These are phyloP conservation scores for Prunus davidiana DNA, from an alignment of 306 rosid species.

Conservation along the genomic window DNA sequence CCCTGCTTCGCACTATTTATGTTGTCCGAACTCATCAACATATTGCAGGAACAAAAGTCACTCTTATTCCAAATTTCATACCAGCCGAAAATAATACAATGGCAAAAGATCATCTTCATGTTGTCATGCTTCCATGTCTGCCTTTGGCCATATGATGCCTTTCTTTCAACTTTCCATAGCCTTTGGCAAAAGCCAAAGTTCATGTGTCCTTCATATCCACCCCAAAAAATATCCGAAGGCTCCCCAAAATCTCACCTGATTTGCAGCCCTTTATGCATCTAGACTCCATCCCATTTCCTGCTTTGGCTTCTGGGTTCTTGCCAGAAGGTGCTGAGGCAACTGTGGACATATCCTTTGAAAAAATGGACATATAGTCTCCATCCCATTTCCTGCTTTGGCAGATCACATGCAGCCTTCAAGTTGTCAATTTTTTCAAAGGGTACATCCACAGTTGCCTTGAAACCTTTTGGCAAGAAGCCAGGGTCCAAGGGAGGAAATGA, in stretches of 20 bases:
- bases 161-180: conserved; percentile 18
- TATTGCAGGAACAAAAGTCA: no score
- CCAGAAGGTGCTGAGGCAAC: conserved; percentile 25
- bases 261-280: neutral
- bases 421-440: no score
- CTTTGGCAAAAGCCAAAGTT: conserved; percentile 14
- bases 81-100: neutral
- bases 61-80: neutral
- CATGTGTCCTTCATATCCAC: conserved; percentile 26
- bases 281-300: conserved; percentile 12
- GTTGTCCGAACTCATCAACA: no score
- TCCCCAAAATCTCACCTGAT: conserved; percentile 9
- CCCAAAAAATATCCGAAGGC: conserved; percentile 19
- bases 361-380: neutral
- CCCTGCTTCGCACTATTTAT: no score
- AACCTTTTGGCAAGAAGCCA: no score
- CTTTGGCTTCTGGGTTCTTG: neutral
- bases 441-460: no score
- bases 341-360: conserved; percentile 14
- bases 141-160: conserved; percentile 22
- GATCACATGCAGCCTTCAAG: no score
- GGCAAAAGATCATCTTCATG: conserved; percentile 3
- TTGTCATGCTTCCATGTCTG: conserved; percentile 26
- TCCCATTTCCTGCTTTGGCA: no score
- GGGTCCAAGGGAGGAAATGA: no score